phyloP scores from a whole-genome alignment of 1,284 basidiomycete species.

The Naganishia albida region DNA sequence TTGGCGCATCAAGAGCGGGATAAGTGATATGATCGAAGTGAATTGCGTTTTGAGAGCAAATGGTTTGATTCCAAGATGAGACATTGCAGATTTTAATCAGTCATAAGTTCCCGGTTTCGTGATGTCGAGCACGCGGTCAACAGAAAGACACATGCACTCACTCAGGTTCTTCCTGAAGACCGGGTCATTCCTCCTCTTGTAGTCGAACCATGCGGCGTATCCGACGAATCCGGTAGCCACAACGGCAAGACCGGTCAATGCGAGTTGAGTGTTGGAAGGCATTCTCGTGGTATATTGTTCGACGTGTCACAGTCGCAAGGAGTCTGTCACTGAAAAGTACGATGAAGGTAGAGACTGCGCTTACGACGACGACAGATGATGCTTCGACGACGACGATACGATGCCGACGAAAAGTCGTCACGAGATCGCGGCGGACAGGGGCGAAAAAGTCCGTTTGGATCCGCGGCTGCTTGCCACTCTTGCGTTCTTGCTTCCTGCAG shows the following conservation, averaged over 20 bases:
- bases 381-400: no score
- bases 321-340: no score
- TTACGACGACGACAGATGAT: no score
- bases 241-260: constrained; percentile 65
- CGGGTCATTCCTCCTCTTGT: constrained; percentile 83
- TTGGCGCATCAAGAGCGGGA: background rate
- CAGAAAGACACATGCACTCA: constrained; percentile 61
- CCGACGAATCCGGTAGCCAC: constrained; percentile 65
- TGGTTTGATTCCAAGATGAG: background rate
- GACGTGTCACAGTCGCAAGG: no score
- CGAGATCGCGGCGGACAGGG: no score
- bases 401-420: no score
- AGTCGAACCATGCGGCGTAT: constrained; percentile 92
- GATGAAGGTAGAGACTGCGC: background rate
- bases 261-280: constrained; percentile 56
- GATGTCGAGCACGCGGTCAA: background rate
- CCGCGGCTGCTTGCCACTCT: no score
- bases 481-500: no score
- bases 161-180: constrained; percentile 86
- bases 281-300: constrained; percentile 32
- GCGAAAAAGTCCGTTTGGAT: no score
- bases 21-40: background rate
- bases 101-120: background rate
- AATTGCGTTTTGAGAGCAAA: background rate
- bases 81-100: constrained; percentile 4